phyloP scores from a whole-genome alignment of 257 asterid genomes.

The Mentha longifolia region DNA sequence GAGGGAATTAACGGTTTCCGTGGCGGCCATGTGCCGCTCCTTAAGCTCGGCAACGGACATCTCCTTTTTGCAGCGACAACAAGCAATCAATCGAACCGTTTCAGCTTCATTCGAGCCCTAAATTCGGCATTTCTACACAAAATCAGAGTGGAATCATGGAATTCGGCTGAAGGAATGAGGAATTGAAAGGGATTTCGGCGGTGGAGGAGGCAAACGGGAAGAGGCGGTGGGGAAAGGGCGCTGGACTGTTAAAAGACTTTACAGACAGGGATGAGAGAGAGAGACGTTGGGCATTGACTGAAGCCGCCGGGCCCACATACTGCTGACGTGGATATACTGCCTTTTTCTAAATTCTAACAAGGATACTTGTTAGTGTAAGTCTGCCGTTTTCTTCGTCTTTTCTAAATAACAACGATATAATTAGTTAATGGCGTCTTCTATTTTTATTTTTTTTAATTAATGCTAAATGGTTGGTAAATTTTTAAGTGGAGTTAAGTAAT shows the following conservation, averaged over 20 bases:
- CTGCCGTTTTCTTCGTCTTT: neutral
- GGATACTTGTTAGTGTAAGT: neutral
- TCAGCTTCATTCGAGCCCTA: conserved; percentile 40
- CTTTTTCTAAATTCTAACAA: neutral
- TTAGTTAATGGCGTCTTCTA: too few relatives aligned
- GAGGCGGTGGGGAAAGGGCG: conserved; percentile 33
- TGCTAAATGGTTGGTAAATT: too few relatives aligned
- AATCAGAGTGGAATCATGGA: neutral
- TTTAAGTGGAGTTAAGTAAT: too few relatives aligned
- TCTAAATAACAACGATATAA: too few relatives aligned
- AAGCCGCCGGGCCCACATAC: conserved; percentile 38
- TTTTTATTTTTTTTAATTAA: too few relatives aligned
- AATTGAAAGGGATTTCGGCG: conserved; percentile 9
- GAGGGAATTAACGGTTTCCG: conserved; percentile 74
- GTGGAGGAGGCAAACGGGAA: conserved; percentile 13
- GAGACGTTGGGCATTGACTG: conserved; percentile 26
- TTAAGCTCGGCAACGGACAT: conserved; percentile 88
- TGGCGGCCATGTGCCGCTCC: conserved; percentile 91
- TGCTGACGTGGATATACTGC: conserved; percentile 17
- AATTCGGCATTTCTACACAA: neutral
- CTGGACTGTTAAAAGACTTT: conserved; percentile 32
- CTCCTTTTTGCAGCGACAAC: conserved; percentile 1
- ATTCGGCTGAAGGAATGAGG: neutral
- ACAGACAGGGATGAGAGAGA: conserved; percentile 26
- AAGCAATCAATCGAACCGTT: conserved; percentile 16